A percentile compares a stretch with the other conserved stretches of the same genome.
Conservation (phyloP, 139 green algal genomes). For the Limnomonas spitsbergensis region DNA sequence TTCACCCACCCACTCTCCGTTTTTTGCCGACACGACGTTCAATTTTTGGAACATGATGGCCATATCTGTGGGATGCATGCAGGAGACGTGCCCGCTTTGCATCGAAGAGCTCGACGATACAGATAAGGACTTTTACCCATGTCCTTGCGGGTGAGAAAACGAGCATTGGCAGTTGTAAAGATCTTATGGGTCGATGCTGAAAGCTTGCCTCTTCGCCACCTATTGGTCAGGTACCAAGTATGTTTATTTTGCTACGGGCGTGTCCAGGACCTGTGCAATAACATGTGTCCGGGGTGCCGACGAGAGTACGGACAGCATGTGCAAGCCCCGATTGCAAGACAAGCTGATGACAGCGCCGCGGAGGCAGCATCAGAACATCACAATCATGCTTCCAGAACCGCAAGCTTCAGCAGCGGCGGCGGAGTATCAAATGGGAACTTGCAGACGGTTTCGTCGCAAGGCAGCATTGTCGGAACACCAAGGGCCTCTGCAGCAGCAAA, state of each 20-base stretch:
- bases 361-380: too few species aligned
- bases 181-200: too few species aligned
- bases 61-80: not conserved
- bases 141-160: constrained; percentile 53
- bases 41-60: too few species aligned
- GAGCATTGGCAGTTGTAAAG: not conserved
- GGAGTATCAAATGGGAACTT: not conserved
- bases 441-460: not conserved
- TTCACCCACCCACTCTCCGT: too few species aligned
- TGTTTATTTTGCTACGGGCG: constrained; percentile 53
- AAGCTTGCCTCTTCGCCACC: too few species aligned
- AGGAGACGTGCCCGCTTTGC: constrained; percentile 50
- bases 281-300: constrained; percentile 49
- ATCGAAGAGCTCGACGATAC: constrained; percentile 57
- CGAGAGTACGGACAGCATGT: constrained; percentile 32
- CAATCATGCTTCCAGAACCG: too few species aligned
- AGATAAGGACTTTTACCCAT: constrained; percentile 50
- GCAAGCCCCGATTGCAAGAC: not conserved
- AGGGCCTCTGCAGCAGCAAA: constrained; percentile 8
- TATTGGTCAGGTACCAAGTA: constrained; percentile 8
- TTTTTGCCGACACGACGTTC: too few species aligned
- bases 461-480: not conserved
- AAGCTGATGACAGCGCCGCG: not conserved
- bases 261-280: constrained; percentile 48
- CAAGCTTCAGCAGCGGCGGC: not conserved